Evolutionary conservation across 164 flowering plant species (phyloP).

Genomic region (Nymphaea colorata): DNA sequence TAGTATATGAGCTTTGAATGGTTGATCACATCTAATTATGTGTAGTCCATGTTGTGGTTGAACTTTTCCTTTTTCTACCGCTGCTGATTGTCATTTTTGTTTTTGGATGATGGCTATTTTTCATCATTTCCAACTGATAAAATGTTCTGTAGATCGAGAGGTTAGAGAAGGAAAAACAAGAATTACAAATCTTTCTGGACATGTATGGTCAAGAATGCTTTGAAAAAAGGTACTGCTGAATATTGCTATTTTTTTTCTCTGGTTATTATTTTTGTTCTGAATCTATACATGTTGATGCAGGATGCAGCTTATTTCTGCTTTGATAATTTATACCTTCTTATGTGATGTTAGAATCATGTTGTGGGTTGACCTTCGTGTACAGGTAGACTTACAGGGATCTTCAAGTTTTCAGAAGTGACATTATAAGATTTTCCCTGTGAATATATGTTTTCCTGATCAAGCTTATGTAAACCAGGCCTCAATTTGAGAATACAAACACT

Average conservation of each 20-base stretch:
- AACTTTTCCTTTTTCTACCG: background rate
- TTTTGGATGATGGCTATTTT: no score
- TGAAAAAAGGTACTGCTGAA: slow-evolving; percentile 50
- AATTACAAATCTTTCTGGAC: slow-evolving; percentile 56
- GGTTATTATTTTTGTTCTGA: background rate
- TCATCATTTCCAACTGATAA: no score
- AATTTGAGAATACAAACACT: no score
- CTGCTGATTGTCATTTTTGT: background rate
- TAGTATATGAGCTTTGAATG: background rate
- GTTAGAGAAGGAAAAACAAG: slow-evolving; percentile 63
- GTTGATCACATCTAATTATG: background rate
- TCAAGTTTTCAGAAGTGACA: no score
- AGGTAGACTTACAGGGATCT: no score
- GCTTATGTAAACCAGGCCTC: no score
- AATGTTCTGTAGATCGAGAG: slow-evolving; percentile 39
- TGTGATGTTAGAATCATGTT: no score
- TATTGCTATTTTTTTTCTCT: no score
- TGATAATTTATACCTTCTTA: background rate
- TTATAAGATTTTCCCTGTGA: no score
- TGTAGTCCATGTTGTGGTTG: background rate
- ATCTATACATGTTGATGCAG: background rate
- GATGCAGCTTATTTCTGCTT: background rate
- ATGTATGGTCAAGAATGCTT: slow-evolving; percentile 67
- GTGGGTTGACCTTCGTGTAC: no score
- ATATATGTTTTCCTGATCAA: no score